Base-by-base conservation (phyloP, 2,329 filamentous ascomycete genomes). In the Zalaria obscura region DNA sequence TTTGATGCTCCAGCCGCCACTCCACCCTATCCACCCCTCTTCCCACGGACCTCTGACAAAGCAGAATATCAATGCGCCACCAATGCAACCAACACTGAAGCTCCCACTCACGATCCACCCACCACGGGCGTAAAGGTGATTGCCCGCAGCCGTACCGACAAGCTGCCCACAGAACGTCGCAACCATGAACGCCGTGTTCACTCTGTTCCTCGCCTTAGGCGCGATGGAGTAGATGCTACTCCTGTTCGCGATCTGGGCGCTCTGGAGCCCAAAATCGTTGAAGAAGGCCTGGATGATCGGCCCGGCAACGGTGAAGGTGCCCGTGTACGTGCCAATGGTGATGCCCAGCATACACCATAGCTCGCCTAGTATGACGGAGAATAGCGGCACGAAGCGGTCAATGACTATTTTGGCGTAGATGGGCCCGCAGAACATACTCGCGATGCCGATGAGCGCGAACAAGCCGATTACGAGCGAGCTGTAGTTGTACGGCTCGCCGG, bases 171-270 rank as follows among this genome's bases (percentile, higher is more conserved):
- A 76, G 52, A 89, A 89, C 0, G 75, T 76, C 5, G 72, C 69
- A 0, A 87, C 70, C 84, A 89, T 91, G 53, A 86, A 91, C 1
- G 78, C 81, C 0, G 83, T 87, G 55, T 91, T 91, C 25, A 89
- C 72, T 3, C 84, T 63, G 59, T 87, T 91, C 4, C 81, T 64
- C 0, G 78, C 78, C 45, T 75, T 78, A 0, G 83, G 77, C 40
- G 81, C 79, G 25, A 89, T 76, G 1, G 66, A 62, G 50, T 84
- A 88, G 18, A 91, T 82, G 3, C 75, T 70, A 0, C 71, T 69
- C 0, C 84, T 66, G 51, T 88, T 87, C 1, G 80, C 80, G 28
- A 86, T 81, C 55, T 87, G 81, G 1, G 75, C 69, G 1, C 77
- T 81, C 58, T 87, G 83, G 45, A 79, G 67, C 0, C 83, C 83